These are phyloP conservation scores for Penicillium psychrosexuale DNA, from an alignment of 2,329 filamentous ascomycete species.

Conservation along the genomic window DNA sequence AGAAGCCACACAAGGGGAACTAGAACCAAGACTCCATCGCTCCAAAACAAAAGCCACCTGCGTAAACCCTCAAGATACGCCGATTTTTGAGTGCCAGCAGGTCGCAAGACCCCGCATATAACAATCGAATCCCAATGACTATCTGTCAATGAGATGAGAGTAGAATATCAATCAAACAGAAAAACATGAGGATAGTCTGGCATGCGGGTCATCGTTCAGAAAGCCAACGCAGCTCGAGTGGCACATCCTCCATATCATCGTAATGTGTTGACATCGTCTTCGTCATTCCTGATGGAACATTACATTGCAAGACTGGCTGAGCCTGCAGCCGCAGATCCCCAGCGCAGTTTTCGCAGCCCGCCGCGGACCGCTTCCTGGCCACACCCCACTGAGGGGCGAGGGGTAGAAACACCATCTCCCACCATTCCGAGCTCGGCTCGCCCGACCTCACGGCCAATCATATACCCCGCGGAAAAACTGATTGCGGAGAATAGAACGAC, in stretches of 20 bases:
- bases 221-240: neutral
- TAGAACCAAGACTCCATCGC: conserved; percentile 7
- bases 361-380: conserved; percentile 47
- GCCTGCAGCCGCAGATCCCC: conserved; percentile 38
- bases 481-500: conserved; percentile 63
- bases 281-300: neutral
- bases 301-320: conserved; percentile 36
- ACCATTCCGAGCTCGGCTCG: conserved; percentile 47
- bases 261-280: conserved; percentile 10
- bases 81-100: conserved; percentile 13
- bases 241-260: neutral
- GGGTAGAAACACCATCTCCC: conserved; percentile 27
- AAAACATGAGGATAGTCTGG: neutral
- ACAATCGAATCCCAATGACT: neutral
- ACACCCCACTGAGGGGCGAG: conserved; percentile 38
- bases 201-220: neutral
- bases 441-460: conserved; percentile 58
- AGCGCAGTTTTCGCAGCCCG: conserved; percentile 44
- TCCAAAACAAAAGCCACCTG: neutral
- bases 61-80: neutral
- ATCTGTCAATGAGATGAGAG: neutral
- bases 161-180: neutral
- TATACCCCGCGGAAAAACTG: conserved; percentile 63
- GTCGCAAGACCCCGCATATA: neutral
- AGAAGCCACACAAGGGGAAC: neutral